Conservation (phyloP, 495 filamentous ascomycete genomes). For the Lindgomyces ingoldianus region DNA sequence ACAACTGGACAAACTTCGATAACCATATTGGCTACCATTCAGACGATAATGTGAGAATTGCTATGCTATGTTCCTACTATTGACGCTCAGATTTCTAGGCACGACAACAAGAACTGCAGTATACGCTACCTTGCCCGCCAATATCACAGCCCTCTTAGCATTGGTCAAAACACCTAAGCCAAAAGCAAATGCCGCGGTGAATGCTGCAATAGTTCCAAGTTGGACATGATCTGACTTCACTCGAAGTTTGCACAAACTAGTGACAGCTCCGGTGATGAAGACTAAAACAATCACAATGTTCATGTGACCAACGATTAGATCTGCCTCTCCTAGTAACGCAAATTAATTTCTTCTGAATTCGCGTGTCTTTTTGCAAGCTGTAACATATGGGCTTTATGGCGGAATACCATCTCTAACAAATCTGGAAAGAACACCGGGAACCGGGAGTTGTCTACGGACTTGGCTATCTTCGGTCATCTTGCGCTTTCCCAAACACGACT, state of each 20-base stretch:
- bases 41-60: too few relatives aligned
- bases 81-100: neutral
- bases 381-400: neutral
- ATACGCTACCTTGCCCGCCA: conserved; percentile 42
- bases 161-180: conserved; percentile 43
- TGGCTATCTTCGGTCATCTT: neutral
- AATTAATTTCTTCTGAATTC: neutral
- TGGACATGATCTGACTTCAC: conserved; percentile 8
- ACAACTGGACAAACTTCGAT: too few relatives aligned
- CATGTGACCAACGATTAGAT: neutral
- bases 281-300: neutral
- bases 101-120: conserved; percentile 39
- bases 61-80: neutral
- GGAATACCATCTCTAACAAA: too few relatives aligned
- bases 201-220: conserved; percentile 40
- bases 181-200: conserved; percentile 40
- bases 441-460: neutral
- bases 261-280: conserved; percentile 39
- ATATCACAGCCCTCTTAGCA: conserved; percentile 42
- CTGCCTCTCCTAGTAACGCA: neutral
- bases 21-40: too few relatives aligned
- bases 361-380: neutral
- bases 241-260: conserved; percentile 28
- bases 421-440: neutral
- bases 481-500: neutral